phyloP scores from a whole-genome alignment of 1,284 basidiomycete species.

The Stygiomarasmius scandens region DNA sequence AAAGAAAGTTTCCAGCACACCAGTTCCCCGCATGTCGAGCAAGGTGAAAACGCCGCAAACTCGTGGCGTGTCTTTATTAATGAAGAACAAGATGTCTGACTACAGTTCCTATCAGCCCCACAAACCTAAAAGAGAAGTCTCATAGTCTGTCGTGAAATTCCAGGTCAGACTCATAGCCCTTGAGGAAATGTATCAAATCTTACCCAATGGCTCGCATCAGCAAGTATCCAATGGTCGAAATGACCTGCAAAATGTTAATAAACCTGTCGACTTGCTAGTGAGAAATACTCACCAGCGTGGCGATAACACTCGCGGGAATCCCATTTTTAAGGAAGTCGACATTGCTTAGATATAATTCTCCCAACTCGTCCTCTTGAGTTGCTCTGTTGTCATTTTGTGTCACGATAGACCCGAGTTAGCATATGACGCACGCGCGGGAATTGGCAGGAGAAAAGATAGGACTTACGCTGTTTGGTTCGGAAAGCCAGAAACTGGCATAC shows the following conservation, averaged over 20 bases:
- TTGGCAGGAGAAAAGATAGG: constrained; percentile 8
- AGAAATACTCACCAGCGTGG: constrained; percentile 65
- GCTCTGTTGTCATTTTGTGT: constrained; percentile 52
- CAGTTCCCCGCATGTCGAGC: no score
- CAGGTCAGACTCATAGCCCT: no score
- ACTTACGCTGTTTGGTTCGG: constrained; percentile 95
- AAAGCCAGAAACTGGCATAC: constrained; percentile 96
- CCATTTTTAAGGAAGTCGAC: constrained; percentile 94
- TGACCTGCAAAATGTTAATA: neutral
- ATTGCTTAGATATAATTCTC: constrained; percentile 84
- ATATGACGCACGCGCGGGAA: constrained; percentile 14
- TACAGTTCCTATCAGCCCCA: no score
- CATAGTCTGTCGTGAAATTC: no score
- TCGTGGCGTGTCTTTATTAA: no score
- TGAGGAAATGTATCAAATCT: no score
- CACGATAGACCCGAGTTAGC: neutral
- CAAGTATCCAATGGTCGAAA: constrained; percentile 61
- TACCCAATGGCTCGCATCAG: constrained; percentile 75
- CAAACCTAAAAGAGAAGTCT: no score
- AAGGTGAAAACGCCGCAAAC: no score
- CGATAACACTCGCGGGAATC: constrained; percentile 87
- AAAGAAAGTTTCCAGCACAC: no score
- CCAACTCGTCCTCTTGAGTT: constrained; percentile 94
- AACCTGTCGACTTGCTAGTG: neutral
- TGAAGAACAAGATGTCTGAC: no score